phyloP scores from a whole-genome alignment of 108 stramenopile species.

The Seminavis robusta region DNA sequence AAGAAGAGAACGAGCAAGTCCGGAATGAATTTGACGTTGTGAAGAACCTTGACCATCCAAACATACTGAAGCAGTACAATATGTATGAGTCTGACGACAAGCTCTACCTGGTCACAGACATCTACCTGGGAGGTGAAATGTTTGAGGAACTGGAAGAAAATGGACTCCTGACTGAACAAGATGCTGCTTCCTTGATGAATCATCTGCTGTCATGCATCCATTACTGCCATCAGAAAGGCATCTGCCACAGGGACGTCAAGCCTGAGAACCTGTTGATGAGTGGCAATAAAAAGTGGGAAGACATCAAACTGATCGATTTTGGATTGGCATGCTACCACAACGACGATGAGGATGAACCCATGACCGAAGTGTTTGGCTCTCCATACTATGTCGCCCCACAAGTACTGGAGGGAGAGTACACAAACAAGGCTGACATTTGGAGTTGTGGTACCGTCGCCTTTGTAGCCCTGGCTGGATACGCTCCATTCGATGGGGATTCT shows the following conservation, averaged over 20 bases:
- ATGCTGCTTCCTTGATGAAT: too few species aligned
- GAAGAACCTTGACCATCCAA: constrained; percentile 82
- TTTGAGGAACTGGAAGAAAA: too few species aligned
- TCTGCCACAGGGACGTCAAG: constrained; percentile 73
- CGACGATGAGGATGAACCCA: constrained; percentile 21
- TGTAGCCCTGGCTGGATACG: constrained; percentile 77
- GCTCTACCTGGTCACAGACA: constrained; percentile 82
- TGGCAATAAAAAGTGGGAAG: too few species aligned
- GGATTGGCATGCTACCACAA: constrained; percentile 11
- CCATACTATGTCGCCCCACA: constrained; percentile 47
- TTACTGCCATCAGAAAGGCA: constrained; percentile 49
- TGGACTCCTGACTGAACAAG: too few species aligned
- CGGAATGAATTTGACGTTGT: constrained; percentile 83
- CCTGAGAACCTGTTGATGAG: constrained; percentile 71
- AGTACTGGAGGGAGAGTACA: constrained; percentile 47
- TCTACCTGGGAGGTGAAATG: constrained; percentile 79
- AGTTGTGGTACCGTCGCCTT: constrained; percentile 79
- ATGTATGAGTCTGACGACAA: constrained; percentile 68
- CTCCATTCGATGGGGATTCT: constrained; percentile 63
- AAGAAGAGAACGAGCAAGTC: too few species aligned
- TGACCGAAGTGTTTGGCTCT: constrained; percentile 49
- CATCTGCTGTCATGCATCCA: constrained; percentile 38
- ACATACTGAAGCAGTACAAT: constrained; percentile 86
- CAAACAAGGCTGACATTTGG: constrained; percentile 70
- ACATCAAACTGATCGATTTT: constrained; percentile 50